Evolutionary conservation across 148 eudicot species (phyloP).

Genomic region (Vaccinium vitisidaea): DNA sequence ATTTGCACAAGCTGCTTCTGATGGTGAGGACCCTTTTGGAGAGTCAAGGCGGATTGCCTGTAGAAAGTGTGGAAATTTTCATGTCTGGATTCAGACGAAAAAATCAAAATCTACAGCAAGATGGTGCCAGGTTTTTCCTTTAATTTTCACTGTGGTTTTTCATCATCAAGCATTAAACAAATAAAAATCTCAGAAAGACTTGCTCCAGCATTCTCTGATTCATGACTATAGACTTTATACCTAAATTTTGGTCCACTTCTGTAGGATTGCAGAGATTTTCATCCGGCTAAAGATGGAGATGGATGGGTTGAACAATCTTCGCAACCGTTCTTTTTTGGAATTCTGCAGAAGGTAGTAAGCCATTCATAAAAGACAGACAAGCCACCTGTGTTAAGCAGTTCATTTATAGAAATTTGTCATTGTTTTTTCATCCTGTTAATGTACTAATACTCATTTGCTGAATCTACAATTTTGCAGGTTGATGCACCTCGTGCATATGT

Average conservation of each 20-base stretch:
- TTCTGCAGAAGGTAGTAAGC: slow-evolving; percentile 72
- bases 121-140: slow-evolving; percentile 86
- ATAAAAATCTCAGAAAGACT: neutral
- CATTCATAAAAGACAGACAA: neutral
- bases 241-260: slow-evolving; percentile 16
- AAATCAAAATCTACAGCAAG: slow-evolving; percentile 83
- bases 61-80: slow-evolving; percentile 84
- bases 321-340: slow-evolving; percentile 79
- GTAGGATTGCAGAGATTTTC: slow-evolving; percentile 94
- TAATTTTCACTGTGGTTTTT: neutral
- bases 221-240: too few species aligned
- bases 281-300: slow-evolving; percentile 98
- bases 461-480: slow-evolving; percentile 49
- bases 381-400: neutral
- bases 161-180: neutral
- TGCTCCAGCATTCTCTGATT: neutral
- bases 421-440: neutral
- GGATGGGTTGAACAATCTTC: slow-evolving; percentile 99
- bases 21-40: slow-evolving; percentile 56
- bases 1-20: slow-evolving; percentile 62
- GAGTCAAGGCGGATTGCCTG: slow-evolving; percentile 81
- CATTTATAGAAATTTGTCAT: neutral
- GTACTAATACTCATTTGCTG: neutral
- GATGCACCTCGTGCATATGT: slow-evolving; percentile 82
- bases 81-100: slow-evolving; percentile 74